Conservation (phyloP, 768 basidiomycete species). For the Kwoniella newhampshirensis region DNA sequence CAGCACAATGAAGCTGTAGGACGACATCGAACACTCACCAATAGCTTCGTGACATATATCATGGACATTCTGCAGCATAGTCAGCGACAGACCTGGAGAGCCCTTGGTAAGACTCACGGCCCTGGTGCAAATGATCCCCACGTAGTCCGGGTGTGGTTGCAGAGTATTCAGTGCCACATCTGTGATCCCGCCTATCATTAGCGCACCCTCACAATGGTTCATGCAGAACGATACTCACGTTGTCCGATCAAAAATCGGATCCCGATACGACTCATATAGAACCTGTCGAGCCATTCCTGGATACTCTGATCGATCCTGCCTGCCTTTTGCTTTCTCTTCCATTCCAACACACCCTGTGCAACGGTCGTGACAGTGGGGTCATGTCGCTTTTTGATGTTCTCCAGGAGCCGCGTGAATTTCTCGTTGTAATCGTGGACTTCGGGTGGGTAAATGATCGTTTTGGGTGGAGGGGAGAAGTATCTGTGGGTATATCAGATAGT, state of each 20-base stretch:
- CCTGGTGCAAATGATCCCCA: constrained; percentile 94
- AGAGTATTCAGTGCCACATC: constrained; percentile 93
- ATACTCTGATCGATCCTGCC: constrained; percentile 62
- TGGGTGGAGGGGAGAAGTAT: constrained; percentile 77
- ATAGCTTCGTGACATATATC: constrained; percentile 98
- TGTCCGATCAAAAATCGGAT: constrained; percentile 97
- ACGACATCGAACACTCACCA: constrained; percentile 25
- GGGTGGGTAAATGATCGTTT: constrained; percentile 75
- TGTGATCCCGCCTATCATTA: constrained; percentile 44
- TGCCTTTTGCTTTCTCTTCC: constrained; percentile 75
- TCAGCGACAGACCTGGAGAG: constrained; percentile 10
- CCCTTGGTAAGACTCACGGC: constrained; percentile 64
- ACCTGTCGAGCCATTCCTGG: constrained; percentile 93
- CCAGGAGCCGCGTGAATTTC: constrained; percentile 79
- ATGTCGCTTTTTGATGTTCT: constrained; percentile 87
- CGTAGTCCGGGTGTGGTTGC: constrained; percentile 82
- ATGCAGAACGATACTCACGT: constrained; percentile 60
- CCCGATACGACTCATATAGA: constrained; percentile 77
- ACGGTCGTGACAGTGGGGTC: constrained; percentile 98
- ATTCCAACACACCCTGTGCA: constrained; percentile 86
- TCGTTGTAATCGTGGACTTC: constrained; percentile 91
- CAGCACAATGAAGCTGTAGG: background rate
- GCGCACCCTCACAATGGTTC: background rate
- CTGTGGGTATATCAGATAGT: constrained; percentile 53
- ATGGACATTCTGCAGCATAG: constrained; percentile 71